Evolutionary conservation across 2,329 filamentous ascomycete species (phyloP).

Genomic region (Pseudopyricularia cyperi): DNA sequence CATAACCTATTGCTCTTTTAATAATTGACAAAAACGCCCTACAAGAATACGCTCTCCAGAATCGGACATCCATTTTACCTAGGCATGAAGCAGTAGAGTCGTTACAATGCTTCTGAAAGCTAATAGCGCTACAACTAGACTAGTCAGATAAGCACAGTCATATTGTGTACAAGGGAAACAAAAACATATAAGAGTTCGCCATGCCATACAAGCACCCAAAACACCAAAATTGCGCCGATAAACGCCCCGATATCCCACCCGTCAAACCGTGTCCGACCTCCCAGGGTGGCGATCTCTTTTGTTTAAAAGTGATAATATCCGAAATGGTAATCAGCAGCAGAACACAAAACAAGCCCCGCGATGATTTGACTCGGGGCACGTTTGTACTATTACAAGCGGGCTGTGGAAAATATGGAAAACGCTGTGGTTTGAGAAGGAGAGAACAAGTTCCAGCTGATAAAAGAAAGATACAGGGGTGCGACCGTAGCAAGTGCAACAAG

Average conservation of each 20-base stretch:
- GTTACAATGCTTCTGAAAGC: not conserved
- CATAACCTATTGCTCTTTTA: no score
- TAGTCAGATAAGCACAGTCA: not conserved
- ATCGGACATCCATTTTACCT: no score
- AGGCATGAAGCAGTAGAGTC: no score
- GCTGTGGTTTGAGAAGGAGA: not conserved
- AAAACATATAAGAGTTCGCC: not conserved
- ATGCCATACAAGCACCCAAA: not conserved
- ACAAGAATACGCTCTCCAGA: not conserved
- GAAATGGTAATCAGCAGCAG: not conserved
- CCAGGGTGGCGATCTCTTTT: not conserved
- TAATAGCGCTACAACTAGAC: not conserved
- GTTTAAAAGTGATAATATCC: not conserved
- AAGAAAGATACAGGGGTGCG: not conserved
- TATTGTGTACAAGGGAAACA: not conserved
- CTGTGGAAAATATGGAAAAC: constrained; percentile 1
- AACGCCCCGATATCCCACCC: not conserved
- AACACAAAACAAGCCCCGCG: not conserved
- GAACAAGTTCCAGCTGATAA: not conserved
- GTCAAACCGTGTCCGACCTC: not conserved
- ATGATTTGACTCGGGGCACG: not conserved
- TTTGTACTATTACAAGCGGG: not conserved
- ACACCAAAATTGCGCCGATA: not conserved
- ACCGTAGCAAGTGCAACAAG: not conserved
- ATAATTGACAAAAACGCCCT: no score